Evolutionary conservation across 257 asterid species (phyloP).

Genomic region (Asclepias syriaca): DNA sequence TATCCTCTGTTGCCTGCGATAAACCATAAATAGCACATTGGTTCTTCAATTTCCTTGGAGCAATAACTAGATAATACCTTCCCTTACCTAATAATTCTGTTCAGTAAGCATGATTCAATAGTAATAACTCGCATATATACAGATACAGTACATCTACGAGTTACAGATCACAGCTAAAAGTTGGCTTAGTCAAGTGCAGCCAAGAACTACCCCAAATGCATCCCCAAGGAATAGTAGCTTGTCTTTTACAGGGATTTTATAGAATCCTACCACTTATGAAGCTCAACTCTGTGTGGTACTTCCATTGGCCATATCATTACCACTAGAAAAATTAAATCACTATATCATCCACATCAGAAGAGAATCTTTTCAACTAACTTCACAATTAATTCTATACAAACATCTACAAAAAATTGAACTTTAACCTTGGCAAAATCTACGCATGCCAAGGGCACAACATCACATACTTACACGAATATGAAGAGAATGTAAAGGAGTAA

Average conservation of each 20-base stretch:
- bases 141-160: neutral
- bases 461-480: neutral
- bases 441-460: neutral
- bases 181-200: neutral
- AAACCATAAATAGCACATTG: constrained; percentile 10
- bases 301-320: neutral
- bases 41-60: constrained; percentile 11
- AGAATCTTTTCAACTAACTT: neutral
- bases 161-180: neutral
- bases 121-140: neutral
- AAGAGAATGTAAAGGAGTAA: neutral
- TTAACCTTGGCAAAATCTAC: constrained; percentile 1
- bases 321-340: neutral
- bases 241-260: neutral
- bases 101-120: neutral
- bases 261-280: neutral
- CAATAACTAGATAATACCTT: neutral
- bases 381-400: neutral
- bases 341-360: neutral
- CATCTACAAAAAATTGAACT: neutral
- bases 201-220: neutral
- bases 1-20: constrained; percentile 79
- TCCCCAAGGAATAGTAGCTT: neutral
- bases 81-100: neutral
- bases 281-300: neutral